phyloP scores from a whole-genome alignment of 768 basidiomycete species.

The Hydnum rufescens region DNA sequence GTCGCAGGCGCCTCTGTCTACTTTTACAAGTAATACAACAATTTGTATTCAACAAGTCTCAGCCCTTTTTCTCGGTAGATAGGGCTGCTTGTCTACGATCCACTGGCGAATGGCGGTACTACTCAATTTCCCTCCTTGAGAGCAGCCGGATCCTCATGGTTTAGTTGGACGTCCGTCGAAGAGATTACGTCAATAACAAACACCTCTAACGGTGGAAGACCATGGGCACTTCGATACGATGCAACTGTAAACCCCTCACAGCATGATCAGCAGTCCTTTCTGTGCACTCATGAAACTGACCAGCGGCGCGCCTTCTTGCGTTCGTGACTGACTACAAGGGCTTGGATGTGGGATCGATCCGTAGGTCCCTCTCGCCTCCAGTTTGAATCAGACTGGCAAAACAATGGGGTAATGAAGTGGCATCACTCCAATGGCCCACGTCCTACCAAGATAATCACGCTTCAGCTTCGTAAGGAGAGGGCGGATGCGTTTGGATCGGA shows the following conservation, averaged over 20 bases:
- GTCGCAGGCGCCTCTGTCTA: too few relatives aligned
- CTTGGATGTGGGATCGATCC: too few relatives aligned
- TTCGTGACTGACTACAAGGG: constrained; percentile 78
- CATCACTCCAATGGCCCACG: too few relatives aligned
- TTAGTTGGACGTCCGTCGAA: constrained; percentile 34
- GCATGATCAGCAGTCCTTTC: background rate
- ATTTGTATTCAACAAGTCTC: too few relatives aligned
- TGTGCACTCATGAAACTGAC: constrained; percentile 27
- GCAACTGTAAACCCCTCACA: constrained; percentile 34
- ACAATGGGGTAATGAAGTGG: too few relatives aligned
- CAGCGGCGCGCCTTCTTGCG: constrained; percentile 51
- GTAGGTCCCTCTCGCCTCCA: too few relatives aligned
- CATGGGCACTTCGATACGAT: constrained; percentile 32
- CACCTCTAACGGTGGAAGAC: constrained; percentile 37
- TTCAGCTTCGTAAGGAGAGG: too few relatives aligned
- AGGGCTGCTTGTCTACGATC: constrained; percentile 47
- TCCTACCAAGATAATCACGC: too few relatives aligned
- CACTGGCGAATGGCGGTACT: constrained; percentile 84
- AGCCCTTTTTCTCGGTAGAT: too few relatives aligned
- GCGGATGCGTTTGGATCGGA: too few relatives aligned
- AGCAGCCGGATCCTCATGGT: constrained; percentile 43
- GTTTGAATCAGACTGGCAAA: too few relatives aligned
- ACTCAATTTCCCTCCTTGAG: constrained; percentile 75
- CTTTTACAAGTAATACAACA: too few relatives aligned
- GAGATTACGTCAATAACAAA: constrained; percentile 87